These are phyloP conservation scores for Aspergillus terreus DNA, from an alignment of 2,329 filamentous ascomycete species.

Conservation along the genomic window DNA sequence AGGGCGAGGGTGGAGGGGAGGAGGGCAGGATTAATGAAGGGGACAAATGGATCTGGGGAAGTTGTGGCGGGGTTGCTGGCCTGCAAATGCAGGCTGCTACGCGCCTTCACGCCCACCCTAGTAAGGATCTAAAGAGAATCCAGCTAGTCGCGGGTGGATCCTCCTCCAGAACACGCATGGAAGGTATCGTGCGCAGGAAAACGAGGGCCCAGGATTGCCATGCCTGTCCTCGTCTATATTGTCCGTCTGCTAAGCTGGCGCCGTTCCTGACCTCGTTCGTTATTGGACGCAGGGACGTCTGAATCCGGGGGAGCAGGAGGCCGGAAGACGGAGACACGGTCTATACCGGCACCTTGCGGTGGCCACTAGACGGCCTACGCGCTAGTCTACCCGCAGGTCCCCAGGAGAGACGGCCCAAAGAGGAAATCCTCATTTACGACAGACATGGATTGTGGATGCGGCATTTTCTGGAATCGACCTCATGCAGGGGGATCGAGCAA, in stretches of 20 bases:
- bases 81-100: conserved; percentile 1
- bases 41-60: conserved; percentile 1
- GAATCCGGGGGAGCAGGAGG: neutral
- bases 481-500: neutral
- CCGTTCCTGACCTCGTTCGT: neutral
- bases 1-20: neutral
- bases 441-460: conserved; percentile 1
- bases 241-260: neutral
- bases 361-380: neutral
- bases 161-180: neutral
- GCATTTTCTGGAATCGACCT: conserved; percentile 1
- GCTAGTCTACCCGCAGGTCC: neutral
- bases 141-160: neutral
- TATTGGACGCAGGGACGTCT: neutral
- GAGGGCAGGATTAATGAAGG: neutral
- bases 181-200: neutral
- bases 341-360: no score
- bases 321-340: neutral
- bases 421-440: neutral
- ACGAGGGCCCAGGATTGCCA: neutral
- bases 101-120: neutral
- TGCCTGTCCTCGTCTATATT: neutral
- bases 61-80: neutral
- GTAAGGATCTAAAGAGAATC: neutral
- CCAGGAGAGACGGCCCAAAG: neutral